Percentiles rank a stretch among this genome's conserved stretches.
phyloP scores from a whole-genome alignment of 805 yeast species.

The Brettanomyces sp. region DNA sequence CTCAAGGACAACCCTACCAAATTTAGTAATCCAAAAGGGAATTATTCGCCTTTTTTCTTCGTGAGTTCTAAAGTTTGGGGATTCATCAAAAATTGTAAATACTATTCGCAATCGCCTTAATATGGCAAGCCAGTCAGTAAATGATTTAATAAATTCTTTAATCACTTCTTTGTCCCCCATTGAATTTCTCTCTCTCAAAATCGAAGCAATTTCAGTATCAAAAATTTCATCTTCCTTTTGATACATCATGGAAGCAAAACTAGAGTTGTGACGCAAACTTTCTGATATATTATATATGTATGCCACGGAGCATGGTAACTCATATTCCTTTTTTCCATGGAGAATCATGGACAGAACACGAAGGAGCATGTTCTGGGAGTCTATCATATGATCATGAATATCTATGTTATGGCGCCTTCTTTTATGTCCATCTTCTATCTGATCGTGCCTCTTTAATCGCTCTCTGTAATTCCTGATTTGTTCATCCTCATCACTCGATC shows the following conservation, averaged over 20 bases:
- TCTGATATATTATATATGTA: background rate
- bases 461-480: no score
- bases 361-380: no score
- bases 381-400: no score
- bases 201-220: constrained; percentile 5
- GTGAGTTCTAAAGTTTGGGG: background rate
- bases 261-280: background rate
- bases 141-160: constrained; percentile 4
- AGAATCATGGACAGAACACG: no score
- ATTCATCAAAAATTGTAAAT: constrained; percentile 8
- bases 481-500: no score
- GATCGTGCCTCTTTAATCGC: no score
- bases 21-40: background rate
- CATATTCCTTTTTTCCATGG: no score
- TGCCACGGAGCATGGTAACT: background rate
- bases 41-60: background rate
- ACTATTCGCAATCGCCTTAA: constrained; percentile 5
- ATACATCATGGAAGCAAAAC: constrained; percentile 4
- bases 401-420: no score
- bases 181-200: background rate
- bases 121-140: constrained; percentile 8
- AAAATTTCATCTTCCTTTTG: constrained; percentile 5
- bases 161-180: background rate
- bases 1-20: background rate
- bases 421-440: no score